Evolutionary conservation across 2,329 filamentous ascomycete species (phyloP), one percentile per base, ranked within the genome.

Genomic region (Fusarium robinianum): DNA sequence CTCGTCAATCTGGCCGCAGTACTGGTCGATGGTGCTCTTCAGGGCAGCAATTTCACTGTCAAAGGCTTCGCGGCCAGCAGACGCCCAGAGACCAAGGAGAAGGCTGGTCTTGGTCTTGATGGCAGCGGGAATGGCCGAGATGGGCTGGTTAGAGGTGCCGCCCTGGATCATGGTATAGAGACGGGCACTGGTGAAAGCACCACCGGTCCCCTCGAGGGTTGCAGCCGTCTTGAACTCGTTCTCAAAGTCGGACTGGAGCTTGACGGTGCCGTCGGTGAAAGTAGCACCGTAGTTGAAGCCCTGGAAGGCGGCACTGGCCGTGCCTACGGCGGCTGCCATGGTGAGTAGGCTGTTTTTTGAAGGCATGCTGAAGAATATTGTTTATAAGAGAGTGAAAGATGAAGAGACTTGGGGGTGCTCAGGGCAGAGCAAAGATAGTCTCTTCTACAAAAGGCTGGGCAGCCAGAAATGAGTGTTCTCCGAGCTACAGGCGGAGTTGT

Each of bases 51-150:
- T 71, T 72, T 96, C 90, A 64, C 89, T 87, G 65, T 77, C 70
- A 67, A 95, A 84, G 15, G 65, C 67, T 5, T 69, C 74, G 41
- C 79, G 72, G 35, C 84, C 84, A 26, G 76, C 86, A 0, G 88
- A 92, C 8, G 83, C 81, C 90, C 90, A 96, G 36, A 96, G 73
- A 56, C 90, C 90, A 9, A 96, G 81, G 8, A 96, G 79, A 17
- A 96, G 78, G 29, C 78, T 77, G 3, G 88, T 95, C 59, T 89
- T 79, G 61, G 88, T 88, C 57, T 78, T 79, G 68, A 95, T 90
- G 60, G 90, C 90, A 29, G 90, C 90, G 27, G 85, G 86, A 51
- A 96, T 89, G 54, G 86, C 88, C 26, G 78, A 74, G 62, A 87
- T 90, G 58, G 82, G 77, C 19, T 76, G 76, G 69, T 78, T 84